Evolutionary conservation across 768 basidiomycete species (phyloP), one percentile per base, ranked within the genome.

Genomic region (Dentipellis sp.): DNA sequence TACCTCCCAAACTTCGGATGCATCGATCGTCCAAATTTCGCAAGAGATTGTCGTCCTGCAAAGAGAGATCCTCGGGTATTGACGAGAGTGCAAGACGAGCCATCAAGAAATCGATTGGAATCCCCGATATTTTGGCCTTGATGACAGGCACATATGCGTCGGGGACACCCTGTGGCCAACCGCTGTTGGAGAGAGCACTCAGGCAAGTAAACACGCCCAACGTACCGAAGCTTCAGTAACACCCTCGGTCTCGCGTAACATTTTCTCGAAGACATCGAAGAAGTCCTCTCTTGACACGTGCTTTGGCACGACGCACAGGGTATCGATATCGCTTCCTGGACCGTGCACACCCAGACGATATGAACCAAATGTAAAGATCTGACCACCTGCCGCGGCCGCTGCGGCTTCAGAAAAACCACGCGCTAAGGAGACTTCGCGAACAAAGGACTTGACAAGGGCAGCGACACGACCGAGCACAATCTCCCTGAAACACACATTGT

Each of bases 311-410:
- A 98, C 95, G 67, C 92, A 90, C 19, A 99, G 74, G n/a, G 94
- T 97, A 75, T 99, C 97, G 68, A 99, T 97, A 80, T 99, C 95
- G 50, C 87, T 78, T 3, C 91, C 89, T 37, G 95, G 97, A 11
- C 91, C 92, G 70, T 98, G 97, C 19, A 98, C 97, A 57, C 97
- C 97, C 50, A 99, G 75, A 64, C 97, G 88, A 77, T 97, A 98
- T 52, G 94, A 97, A 42, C 97, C 97, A 70, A 95, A 99, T 7
- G 97, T 98, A 70, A 93, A 99, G 68, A 99, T 98, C 77, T 98
- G 95, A 61, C 94, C 97, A 52, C 97, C 97, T 9, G 97, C 92
- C 50, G 90, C 85, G 52, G 73, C 81, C 9, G 95, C 94, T 1
- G 91, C 88, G 17, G 86, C 72, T 60, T 97, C 94, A 34, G 94